Evolutionary conservation across 148 eudicot species (phyloP), one percentile per base, ranked within the genome.

Genomic region (Nyssa sinensis): DNA sequence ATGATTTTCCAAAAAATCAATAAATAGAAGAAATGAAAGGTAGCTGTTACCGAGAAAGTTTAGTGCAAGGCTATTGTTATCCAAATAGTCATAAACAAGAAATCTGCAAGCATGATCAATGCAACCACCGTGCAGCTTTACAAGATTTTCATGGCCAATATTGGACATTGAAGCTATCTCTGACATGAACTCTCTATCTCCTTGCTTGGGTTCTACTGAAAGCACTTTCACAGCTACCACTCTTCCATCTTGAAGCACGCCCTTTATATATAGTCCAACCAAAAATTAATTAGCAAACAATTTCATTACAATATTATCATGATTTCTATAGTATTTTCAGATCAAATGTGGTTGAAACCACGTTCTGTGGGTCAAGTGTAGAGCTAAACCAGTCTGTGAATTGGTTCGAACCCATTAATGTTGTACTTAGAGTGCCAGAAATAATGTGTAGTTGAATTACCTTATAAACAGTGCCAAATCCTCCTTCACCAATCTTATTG

Each of bases 401-500:
- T 3, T 37, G 9, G 9, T 37, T 37, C 9, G 44, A 3, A 3
- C 5, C 9, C 44, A 3, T 37, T 37, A 37, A 4, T 37, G 4
- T 37, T 37, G 9, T n/a, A n/a, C n/a, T 3, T 9, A 37, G 9
- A 9, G 44, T 37, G 9, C 57, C 57, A 49, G 12, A 19, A 7
- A 49, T 14, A 17, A 53, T 0, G 17, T 53, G 21, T 2, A 13
- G 21, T 55, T 5, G 21, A 49, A 13, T 3, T 69, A 69, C 72
- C 72, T 69, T 69, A 21, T 51, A 69, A 4, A 69, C 62, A 51
- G 62, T 51, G 62, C 72, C 72, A 53, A 69, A 69, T 29, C 72
- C 72, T 3, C 72, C 72, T 69, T 53, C 39, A 10, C 72, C 72
- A 31, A 69, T n/a, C 41, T 69, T 69, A n/a, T 53, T 69, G 72